These are phyloP conservation scores for Globisporangium viniferum DNA, from an alignment of 352 stramenopile genomes.

Conservation along the genomic window DNA sequence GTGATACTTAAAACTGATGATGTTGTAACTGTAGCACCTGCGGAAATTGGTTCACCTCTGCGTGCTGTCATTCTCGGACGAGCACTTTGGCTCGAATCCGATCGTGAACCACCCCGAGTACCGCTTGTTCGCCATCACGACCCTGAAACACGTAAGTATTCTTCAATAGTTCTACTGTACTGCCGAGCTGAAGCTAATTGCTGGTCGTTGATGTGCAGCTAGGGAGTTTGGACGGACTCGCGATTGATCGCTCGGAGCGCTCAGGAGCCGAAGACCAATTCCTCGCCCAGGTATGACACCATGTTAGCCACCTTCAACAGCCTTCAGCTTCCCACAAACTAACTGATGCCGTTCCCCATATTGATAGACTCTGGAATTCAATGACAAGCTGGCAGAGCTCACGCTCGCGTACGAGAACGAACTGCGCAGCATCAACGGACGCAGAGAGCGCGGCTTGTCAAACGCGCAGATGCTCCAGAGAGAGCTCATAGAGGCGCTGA, in stretches of 20 bases:
- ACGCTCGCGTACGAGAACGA: conserved; percentile 56
- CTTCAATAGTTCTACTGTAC: not conserved
- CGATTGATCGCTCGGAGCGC: conserved; percentile 38
- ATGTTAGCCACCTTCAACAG: not conserved
- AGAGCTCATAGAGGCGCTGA: conserved; percentile 56
- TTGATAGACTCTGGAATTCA: conserved; percentile 52
- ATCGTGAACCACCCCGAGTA: conserved; percentile 70
- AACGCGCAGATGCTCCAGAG: conserved; percentile 63
- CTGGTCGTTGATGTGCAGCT: conserved; percentile 24
- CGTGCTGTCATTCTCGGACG: conserved; percentile 62
- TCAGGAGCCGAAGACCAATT: conserved; percentile 41
- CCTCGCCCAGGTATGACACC: conserved; percentile 30
- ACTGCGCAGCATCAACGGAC: conserved; percentile 39
- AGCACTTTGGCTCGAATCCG: conserved; percentile 84
- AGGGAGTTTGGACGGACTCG: conserved; percentile 42
- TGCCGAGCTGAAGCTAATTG: not conserved
- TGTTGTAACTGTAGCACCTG: conserved; percentile 29
- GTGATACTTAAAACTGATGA: not conserved
- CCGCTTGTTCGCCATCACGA: conserved; percentile 57
- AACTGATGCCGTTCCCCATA: not conserved
- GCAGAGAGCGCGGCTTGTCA: conserved; percentile 35
- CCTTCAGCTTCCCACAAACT: not conserved
- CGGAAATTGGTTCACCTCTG: conserved; percentile 53
- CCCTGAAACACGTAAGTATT: conserved; percentile 51
- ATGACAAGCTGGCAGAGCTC: conserved; percentile 55